Evolutionary conservation across 2,329 filamentous ascomycete genomes (phyloP), one percentile per base, ranked within the genome.

Genomic region (Basipetospora chlamydospora): DNA sequence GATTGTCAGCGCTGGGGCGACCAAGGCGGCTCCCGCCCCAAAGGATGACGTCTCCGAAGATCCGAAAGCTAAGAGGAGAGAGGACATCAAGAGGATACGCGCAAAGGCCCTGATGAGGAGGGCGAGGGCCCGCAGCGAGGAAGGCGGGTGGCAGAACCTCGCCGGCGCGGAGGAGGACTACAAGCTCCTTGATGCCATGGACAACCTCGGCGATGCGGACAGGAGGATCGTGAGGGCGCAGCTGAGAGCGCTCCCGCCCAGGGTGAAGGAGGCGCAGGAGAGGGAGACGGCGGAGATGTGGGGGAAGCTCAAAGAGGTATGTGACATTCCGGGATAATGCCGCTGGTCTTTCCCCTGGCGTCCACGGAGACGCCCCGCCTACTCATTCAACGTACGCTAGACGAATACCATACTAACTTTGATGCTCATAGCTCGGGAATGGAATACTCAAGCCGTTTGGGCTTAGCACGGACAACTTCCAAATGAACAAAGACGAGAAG

Each of bases 271-370:
- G 13, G 86, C 87, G 1, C 84, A 86, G 58, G 80, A 94, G 50
- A 71, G 70, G 46, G 90, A 98, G 58, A 84, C 90, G 71, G 78
- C 72, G 3, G 88, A 98, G 60, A 95, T 96, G 86, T 93, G 94
- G 86, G 83, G 80, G 13, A 95, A 96, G 61, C 59, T 98, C 48
- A 95, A 93, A 53, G 77, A 80, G 47, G 73, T 76, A 45, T 60
- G 70, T 64, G 35, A 13, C 10, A 16, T 16, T 9, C 21, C n/a
- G n/a, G n/a, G n/a, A n/a, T n/a, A n/a, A n/a, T n/a, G n/a, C n/a
- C n/a, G n/a, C n/a, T n/a, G n/a, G n/a, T n/a, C n/a, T n/a, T n/a
- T n/a, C n/a, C n/a, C n/a, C n/a, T n/a, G n/a, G n/a, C n/a, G n/a
- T n/a, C n/a, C n/a, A n/a, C n/a, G n/a, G n/a, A n/a, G n/a, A n/a